These are phyloP conservation scores for Ochromonas danica DNA, from an alignment of 108 stramenopile genomes.

Conservation along the genomic window DNA sequence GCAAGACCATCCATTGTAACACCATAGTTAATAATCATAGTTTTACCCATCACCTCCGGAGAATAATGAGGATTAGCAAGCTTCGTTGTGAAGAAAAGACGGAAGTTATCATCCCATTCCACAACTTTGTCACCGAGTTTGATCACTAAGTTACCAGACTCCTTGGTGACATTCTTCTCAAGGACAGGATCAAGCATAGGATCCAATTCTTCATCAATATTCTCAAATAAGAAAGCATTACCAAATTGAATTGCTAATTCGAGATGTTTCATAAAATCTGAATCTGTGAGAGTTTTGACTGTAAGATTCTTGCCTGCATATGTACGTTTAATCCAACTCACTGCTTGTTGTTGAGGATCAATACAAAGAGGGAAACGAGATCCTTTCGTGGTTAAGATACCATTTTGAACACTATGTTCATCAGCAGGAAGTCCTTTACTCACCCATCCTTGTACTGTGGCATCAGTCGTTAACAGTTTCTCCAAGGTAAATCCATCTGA, in stretches of 20 bases:
- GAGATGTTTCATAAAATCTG: conserved; percentile 71
- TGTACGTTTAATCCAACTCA: conserved; percentile 67
- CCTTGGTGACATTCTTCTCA: conserved; percentile 61
- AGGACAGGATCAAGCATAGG: conserved; percentile 70
- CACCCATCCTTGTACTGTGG: conserved; percentile 64
- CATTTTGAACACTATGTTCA: conserved; percentile 67
- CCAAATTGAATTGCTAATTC: conserved; percentile 72
- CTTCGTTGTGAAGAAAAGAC: conserved; percentile 68
- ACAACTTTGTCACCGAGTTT: conserved; percentile 63
- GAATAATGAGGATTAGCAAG: conserved; percentile 68
- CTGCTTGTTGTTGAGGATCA: conserved; percentile 71
- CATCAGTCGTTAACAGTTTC: conserved; percentile 60
- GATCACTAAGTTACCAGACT: conserved; percentile 54
- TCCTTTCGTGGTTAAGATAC: conserved; percentile 64
- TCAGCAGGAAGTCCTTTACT: conserved; percentile 68
- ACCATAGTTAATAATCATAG: conserved; percentile 69
- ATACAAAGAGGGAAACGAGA: conserved; percentile 69
- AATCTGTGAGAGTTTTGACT: conserved; percentile 61
- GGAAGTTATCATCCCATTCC: conserved; percentile 65
- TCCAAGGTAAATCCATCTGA: conserved; percentile 58
- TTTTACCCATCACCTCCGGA: conserved; percentile 73
- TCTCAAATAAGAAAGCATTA: conserved; percentile 69
- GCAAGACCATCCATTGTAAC: conserved; percentile 67
- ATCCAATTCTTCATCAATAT: conserved; percentile 67
- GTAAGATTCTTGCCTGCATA: conserved; percentile 59